Conservation (phyloP, 1,284 basidiomycete species). For the Phlebopus sp. region DNA sequence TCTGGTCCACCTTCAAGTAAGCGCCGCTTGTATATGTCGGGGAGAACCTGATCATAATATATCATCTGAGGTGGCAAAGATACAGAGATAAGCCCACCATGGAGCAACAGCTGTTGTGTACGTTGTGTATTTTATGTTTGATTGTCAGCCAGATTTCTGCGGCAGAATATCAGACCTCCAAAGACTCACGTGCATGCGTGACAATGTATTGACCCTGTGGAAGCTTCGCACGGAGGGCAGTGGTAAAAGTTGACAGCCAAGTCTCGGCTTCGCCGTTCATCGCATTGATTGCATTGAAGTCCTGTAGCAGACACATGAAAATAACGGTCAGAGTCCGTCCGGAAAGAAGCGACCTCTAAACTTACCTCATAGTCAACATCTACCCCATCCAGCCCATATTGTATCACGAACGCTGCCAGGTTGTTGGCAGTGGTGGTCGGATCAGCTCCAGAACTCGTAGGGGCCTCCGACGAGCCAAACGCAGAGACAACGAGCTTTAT, state of each 20-base stretch:
- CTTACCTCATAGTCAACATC: conserved; percentile 56
- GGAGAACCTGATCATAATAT: conserved; percentile 15
- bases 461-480: conserved; percentile 51
- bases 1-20: conserved; percentile 52
- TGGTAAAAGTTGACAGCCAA: conserved; percentile 46
- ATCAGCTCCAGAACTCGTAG: conserved; percentile 41
- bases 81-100: conserved; percentile 12
- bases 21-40: conserved; percentile 39
- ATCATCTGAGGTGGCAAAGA: background rate
- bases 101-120: conserved; percentile 26
- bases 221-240: conserved; percentile 32
- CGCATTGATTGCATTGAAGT: conserved; percentile 44
- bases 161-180: background rate
- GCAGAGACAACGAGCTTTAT: conserved; percentile 48
- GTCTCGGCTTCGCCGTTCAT: conserved; percentile 35
- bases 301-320: conserved; percentile 34
- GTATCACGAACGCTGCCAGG: conserved; percentile 46
- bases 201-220: conserved; percentile 35
- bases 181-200: conserved; percentile 35
- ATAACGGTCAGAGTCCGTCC: background rate
- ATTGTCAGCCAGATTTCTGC: background rate
- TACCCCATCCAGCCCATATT: conserved; percentile 49
- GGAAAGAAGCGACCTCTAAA: background rate
- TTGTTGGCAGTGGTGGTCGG: conserved; percentile 40
- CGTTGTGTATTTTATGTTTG: background rate